Conservation (phyloP, 768 basidiomycete species). For the Rhizopogon vulgaris region DNA sequence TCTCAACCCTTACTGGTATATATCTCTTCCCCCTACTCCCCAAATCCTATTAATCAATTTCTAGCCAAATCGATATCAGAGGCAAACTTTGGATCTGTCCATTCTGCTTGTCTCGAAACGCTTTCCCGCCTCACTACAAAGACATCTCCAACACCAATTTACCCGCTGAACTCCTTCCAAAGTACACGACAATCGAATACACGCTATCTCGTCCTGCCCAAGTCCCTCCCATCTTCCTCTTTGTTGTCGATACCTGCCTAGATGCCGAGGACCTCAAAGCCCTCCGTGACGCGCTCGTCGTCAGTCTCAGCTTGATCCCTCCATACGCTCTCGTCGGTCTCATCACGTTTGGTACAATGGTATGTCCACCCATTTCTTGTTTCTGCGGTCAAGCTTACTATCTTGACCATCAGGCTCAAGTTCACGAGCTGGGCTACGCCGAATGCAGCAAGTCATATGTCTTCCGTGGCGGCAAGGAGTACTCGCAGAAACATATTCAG, state of each 20-base stretch:
- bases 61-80: constrained; percentile 95
- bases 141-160: constrained; percentile 97
- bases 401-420: constrained; percentile 67
- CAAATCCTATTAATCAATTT: constrained; percentile 4
- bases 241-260: constrained; percentile 95
- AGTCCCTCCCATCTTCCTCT: constrained; percentile 94
- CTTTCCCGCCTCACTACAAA: constrained; percentile 98
- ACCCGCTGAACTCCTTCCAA: constrained; percentile 91
- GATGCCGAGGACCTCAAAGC: constrained; percentile 96
- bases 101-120: constrained; percentile 94
- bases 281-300: constrained; percentile 88
- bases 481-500: constrained; percentile 91
- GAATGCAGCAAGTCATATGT: constrained; percentile 98
- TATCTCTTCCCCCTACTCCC: constrained; percentile 15
- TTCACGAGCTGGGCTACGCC: constrained; percentile 94
- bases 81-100: constrained; percentile 99
- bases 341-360: constrained; percentile 98
- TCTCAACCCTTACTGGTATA: constrained; percentile 95
- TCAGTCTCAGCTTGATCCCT: constrained; percentile 88
- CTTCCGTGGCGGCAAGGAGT: constrained; percentile 97
- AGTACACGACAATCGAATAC: constrained; percentile 99
- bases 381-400: neutral
- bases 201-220: constrained; percentile 89
- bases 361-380: constrained; percentile 26
- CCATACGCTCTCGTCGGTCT: constrained; percentile 93